Evolutionary conservation across 2,329 filamentous ascomycete species (phyloP).

Genomic region (Purpureocillium lavendulum): DNA sequence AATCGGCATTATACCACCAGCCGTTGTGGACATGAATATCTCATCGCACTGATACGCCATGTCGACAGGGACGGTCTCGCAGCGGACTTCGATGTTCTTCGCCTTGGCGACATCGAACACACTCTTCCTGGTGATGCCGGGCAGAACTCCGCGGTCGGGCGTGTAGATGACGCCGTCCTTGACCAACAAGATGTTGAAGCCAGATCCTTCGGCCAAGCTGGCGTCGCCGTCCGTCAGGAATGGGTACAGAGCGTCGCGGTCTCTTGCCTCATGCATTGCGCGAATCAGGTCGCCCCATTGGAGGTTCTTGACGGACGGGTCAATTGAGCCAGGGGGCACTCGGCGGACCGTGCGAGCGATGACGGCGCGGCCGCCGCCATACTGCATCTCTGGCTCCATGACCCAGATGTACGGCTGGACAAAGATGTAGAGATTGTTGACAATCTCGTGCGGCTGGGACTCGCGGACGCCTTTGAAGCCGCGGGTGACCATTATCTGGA

Average conservation of each 20-base stretch:
- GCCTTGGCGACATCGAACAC: slow-evolving; percentile 33
- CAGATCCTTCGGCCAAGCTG: slow-evolving; percentile 40
- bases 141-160: slow-evolving; percentile 35
- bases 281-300: slow-evolving; percentile 41
- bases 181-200: slow-evolving; percentile 38
- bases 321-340: slow-evolving; percentile 34
- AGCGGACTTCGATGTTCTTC: slow-evolving; percentile 23
- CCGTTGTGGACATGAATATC: slow-evolving; percentile 44
- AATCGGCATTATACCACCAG: slow-evolving; percentile 45
- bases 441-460: slow-evolving; percentile 20
- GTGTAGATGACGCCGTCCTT: slow-evolving; percentile 37
- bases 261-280: slow-evolving; percentile 34
- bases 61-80: slow-evolving; percentile 33
- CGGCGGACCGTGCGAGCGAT: slow-evolving; percentile 36
- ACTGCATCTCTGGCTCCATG: slow-evolving; percentile 36
- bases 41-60: slow-evolving; percentile 34
- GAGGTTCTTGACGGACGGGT: slow-evolving; percentile 43
- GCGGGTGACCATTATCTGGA: slow-evolving; percentile 42
- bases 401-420: slow-evolving; percentile 41
- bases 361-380: slow-evolving; percentile 29
- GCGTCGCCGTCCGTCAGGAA: slow-evolving; percentile 42
- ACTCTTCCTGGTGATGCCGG: slow-evolving; percentile 39
- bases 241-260: slow-evolving; percentile 36
- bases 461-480: slow-evolving; percentile 33
- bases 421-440: slow-evolving; percentile 38